Conservation (phyloP, 2,329 filamentous ascomycete genomes). For the Alternaria novae-zelandiae region DNA sequence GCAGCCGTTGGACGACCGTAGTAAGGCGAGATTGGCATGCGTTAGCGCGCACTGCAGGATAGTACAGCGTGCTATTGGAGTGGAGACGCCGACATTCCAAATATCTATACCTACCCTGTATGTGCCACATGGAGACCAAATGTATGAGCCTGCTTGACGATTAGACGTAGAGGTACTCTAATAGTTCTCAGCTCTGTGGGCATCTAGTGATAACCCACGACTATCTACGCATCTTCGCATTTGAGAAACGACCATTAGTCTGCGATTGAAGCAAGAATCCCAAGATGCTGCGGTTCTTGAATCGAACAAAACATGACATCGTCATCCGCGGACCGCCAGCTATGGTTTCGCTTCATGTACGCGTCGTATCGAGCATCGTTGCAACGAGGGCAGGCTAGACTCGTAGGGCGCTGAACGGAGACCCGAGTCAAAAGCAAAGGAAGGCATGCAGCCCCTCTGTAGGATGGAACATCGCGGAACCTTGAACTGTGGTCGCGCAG, state of each 20-base stretch:
- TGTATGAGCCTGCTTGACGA: background rate
- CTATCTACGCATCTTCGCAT: background rate
- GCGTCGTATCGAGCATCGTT: background rate
- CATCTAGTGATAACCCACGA: background rate
- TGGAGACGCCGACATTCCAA: background rate
- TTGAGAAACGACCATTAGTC: background rate
- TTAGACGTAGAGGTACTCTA: background rate
- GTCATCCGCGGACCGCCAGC: background rate
- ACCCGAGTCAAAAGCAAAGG: background rate
- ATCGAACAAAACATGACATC: background rate
- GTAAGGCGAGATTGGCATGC: background rate
- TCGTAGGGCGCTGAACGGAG: background rate
- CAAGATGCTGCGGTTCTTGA: background rate
- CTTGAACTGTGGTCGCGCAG: background rate
- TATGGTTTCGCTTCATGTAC: background rate
- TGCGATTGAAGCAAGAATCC: background rate
- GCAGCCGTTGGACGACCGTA: background rate
- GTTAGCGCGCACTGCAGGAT: background rate
- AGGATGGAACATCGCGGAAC: background rate
- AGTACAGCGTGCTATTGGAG: background rate
- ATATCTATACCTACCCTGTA: background rate
- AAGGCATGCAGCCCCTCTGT: background rate
- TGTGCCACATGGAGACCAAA: background rate
- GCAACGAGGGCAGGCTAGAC: background rate
- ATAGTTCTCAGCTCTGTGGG: too few species aligned